Conservation (phyloP, 129 eudicot species). For the Arctium minus region DNA sequence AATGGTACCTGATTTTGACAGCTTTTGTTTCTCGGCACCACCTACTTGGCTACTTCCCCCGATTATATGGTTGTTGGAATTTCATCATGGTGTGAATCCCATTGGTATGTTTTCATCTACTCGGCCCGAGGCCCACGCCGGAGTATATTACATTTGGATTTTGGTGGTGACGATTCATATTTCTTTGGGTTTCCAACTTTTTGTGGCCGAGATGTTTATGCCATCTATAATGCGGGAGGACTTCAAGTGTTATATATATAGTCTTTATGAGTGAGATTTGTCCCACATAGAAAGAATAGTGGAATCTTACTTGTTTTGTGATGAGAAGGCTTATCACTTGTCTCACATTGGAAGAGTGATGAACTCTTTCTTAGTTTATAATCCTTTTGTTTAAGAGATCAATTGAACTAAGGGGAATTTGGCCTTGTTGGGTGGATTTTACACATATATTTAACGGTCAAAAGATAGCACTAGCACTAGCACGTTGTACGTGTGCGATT, state of each 20-base stretch:
- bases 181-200: neutral
- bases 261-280: too few species aligned
- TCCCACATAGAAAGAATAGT: too few species aligned
- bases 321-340: too few species aligned
- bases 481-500: too few species aligned
- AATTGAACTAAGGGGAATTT: too few species aligned
- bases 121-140: neutral
- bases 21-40: conserved; percentile 2
- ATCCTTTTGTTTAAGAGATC: too few species aligned
- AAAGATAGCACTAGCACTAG: too few species aligned
- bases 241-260: neutral
- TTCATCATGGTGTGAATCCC: neutral
- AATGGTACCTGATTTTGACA: neutral
- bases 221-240: neutral
- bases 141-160: neutral
- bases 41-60: conserved; percentile 18
- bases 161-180: neutral
- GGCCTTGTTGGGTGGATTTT: too few species aligned
- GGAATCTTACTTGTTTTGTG: too few species aligned
- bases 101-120: neutral
- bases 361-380: too few species aligned
- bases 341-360: too few species aligned
- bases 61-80: conserved; percentile 14
- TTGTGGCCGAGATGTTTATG: neutral
- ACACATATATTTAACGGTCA: too few species aligned